phyloP scores from a whole-genome alignment of 768 basidiomycete genomes.

The Amanita inopinata region DNA sequence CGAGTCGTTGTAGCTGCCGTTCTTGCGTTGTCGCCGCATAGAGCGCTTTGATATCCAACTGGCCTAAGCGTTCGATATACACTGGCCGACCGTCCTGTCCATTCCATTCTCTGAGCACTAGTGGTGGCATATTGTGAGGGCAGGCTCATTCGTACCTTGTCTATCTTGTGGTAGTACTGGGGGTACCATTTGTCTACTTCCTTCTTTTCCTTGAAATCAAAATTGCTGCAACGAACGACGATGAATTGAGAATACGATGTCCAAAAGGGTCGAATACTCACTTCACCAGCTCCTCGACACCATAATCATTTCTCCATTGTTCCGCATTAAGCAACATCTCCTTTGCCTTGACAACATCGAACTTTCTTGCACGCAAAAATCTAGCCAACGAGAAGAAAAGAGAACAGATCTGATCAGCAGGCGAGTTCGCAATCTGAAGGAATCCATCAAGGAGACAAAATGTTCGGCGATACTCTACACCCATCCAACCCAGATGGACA shows the following conservation, averaged over 20 bases:
- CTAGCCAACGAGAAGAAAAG: no score
- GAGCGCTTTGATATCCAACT: slow-evolving; percentile 78
- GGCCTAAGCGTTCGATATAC: slow-evolving; percentile 90
- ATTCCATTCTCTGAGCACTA: no score
- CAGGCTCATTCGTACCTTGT: slow-evolving; percentile 54
- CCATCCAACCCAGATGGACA: no score
- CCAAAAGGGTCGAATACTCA: slow-evolving; percentile 27
- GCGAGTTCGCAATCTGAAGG: no score
- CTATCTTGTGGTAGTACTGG: slow-evolving; percentile 92
- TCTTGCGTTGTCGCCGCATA: slow-evolving; percentile 78
- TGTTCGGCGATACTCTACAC: no score
- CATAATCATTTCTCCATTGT: slow-evolving; percentile 84
- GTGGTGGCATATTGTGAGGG: no score
- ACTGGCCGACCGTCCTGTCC: slow-evolving; percentile 91
- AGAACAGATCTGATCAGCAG: no score
- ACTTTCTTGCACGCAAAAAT: slow-evolving; percentile 89
- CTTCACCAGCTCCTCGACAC: slow-evolving; percentile 66
- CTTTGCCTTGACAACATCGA: slow-evolving; percentile 76
- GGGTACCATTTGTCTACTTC: slow-evolving; percentile 91
- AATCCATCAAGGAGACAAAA: no score
- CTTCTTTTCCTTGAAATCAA: slow-evolving; percentile 75
- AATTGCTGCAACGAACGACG: slow-evolving; percentile 41
- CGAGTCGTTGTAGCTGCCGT: slow-evolving; percentile 80
- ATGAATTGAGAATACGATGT: not conserved
- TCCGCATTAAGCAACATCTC: slow-evolving; percentile 75